A percentile compares a stretch with the other conserved stretches of the same genome.
Evolutionary conservation across 805 yeast species (phyloP).

Genomic region (Pichia exigua): DNA sequence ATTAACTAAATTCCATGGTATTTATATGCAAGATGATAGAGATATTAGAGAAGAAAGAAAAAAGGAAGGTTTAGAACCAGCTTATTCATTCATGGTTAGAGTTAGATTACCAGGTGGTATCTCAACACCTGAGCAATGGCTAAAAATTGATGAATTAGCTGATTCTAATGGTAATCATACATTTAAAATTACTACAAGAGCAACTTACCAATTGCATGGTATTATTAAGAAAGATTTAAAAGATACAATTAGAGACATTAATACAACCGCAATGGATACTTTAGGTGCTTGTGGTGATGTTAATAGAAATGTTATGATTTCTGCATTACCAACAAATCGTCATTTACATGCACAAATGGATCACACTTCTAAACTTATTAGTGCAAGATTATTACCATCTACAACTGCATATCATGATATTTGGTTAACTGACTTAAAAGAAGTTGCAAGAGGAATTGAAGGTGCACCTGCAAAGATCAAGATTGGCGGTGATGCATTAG

Average conservation of each 20-base stretch:
- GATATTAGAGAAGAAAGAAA: slow-evolving; percentile 91
- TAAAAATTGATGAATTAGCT: slow-evolving; percentile 74
- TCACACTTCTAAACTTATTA: slow-evolving; percentile 52
- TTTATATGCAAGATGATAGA: slow-evolving; percentile 97
- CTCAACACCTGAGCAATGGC: slow-evolving; percentile 84
- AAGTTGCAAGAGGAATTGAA: slow-evolving; percentile 34
- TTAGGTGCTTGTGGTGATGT: slow-evolving; percentile 99
- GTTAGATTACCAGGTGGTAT: slow-evolving; percentile 91
- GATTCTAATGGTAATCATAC: slow-evolving; percentile 86
- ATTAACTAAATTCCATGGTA: slow-evolving; percentile 94
- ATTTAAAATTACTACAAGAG: slow-evolving; percentile 90
- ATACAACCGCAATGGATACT: slow-evolving; percentile 83
- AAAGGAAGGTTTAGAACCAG: slow-evolving; percentile 89
- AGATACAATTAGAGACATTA: slow-evolving; percentile 89
- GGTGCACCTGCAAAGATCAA: slow-evolving; percentile 85
- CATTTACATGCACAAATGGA: slow-evolving; percentile 73
- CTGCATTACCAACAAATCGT: slow-evolving; percentile 83
- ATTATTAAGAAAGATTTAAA: slow-evolving; percentile 83
- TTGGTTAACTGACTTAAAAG: slow-evolving; percentile 51
- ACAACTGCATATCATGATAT: slow-evolving; percentile 96
- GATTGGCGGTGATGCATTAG: slow-evolving; percentile 82
- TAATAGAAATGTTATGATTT: slow-evolving; percentile 87
- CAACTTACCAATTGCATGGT: slow-evolving; percentile 95
- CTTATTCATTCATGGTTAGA: slow-evolving; percentile 94
- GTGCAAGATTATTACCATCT: slow-evolving; percentile 78